Evolutionary conservation across 2,329 filamentous ascomycete genomes (phyloP).

Genomic region (Beauveria varroae): DNA sequence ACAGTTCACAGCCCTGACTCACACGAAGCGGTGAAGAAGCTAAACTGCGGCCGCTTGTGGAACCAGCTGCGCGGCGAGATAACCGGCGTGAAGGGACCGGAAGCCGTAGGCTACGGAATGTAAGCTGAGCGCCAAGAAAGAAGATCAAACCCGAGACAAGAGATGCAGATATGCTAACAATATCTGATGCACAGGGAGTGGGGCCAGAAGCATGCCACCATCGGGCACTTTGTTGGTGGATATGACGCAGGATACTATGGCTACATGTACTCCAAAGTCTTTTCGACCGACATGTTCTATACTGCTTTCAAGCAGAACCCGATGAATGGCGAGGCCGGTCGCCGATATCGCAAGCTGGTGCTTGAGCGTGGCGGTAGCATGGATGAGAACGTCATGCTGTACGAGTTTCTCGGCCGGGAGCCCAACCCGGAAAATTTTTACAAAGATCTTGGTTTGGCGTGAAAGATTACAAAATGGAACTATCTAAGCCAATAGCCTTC

Average conservation of each 20-base stretch:
- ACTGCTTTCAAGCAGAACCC: slow-evolving; percentile 69
- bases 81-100: slow-evolving; percentile 65
- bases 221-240: slow-evolving; percentile 75
- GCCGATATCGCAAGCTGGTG: slow-evolving; percentile 70
- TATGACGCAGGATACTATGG: slow-evolving; percentile 83
- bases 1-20: slow-evolving; percentile 62
- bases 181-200: slow-evolving; percentile 41
- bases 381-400: slow-evolving; percentile 73
- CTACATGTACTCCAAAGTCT: slow-evolving; percentile 68
- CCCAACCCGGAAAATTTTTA: slow-evolving; percentile 76
- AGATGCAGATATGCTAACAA: slow-evolving; percentile 21
- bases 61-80: slow-evolving; percentile 68
- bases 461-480: background rate
- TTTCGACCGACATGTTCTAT: slow-evolving; percentile 82
- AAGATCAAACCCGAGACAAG: background rate
- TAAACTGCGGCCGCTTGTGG: slow-evolving; percentile 61
- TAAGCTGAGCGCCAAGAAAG: slow-evolving; percentile 26
- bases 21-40: slow-evolving; percentile 59
- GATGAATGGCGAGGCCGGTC: slow-evolving; percentile 67
- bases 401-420: slow-evolving; percentile 70
- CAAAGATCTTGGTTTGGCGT: slow-evolving; percentile 55
- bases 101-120: slow-evolving; percentile 51
- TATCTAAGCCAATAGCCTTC: background rate
- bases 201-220: slow-evolving; percentile 73
- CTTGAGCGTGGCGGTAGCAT: slow-evolving; percentile 70